Conservation (phyloP, 2,329 filamentous ascomycete genomes). For the Periconia sp. region DNA sequence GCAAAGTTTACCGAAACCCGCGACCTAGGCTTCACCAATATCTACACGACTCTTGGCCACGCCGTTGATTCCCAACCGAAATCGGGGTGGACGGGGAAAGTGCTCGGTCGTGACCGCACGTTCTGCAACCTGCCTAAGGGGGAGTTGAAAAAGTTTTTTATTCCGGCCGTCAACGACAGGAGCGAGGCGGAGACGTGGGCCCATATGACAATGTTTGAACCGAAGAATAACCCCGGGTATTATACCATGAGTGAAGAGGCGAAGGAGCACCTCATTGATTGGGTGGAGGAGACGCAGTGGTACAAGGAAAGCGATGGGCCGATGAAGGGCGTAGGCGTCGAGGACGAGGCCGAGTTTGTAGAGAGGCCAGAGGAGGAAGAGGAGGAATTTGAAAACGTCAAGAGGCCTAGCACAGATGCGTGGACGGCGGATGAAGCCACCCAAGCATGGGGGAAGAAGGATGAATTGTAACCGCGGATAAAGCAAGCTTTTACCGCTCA, state of each 20-base stretch:
- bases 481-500: background rate
- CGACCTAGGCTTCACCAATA: slow-evolving; percentile 76
- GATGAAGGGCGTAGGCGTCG: slow-evolving; percentile 21
- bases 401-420: background rate
- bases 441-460: background rate
- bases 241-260: slow-evolving; percentile 67
- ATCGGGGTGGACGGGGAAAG: slow-evolving; percentile 52
- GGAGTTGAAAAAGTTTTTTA: slow-evolving; percentile 33
- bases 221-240: slow-evolving; percentile 72
- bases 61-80: slow-evolving; percentile 56
- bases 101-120: slow-evolving; percentile 73
- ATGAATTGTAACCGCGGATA: background rate
- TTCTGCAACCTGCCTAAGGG: slow-evolving; percentile 71
- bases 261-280: slow-evolving; percentile 64
- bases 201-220: slow-evolving; percentile 79
- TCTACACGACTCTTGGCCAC: slow-evolving; percentile 82
- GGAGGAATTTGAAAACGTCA: slow-evolving; percentile 23
- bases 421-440: background rate
- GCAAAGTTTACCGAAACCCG: slow-evolving; percentile 65
- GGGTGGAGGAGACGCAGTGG: slow-evolving; percentile 66
- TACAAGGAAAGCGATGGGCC: slow-evolving; percentile 54
- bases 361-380: slow-evolving; percentile 14
- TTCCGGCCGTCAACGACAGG: slow-evolving; percentile 69
- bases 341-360: slow-evolving; percentile 34
- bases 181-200: slow-evolving; percentile 77